Evolutionary conservation across 1,284 basidiomycete genomes (phyloP).

Genomic region (Leccinum pachyderme): DNA sequence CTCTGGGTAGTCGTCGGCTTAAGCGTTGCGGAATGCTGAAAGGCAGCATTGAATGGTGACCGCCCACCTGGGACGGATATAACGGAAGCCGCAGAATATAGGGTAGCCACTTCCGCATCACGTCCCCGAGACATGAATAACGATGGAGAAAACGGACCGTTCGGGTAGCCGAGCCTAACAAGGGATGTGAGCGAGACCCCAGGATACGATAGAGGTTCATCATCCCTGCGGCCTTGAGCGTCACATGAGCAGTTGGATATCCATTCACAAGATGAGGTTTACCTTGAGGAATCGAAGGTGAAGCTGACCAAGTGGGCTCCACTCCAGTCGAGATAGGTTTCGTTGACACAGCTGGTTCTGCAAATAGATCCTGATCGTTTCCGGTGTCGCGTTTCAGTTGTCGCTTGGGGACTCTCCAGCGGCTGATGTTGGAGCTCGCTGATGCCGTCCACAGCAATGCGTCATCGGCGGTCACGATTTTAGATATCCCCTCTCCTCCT

Average conservation of each 20-base stretch:
- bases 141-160: conserved; percentile 61
- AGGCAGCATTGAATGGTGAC: conserved; percentile 36
- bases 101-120: conserved; percentile 78
- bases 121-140: conserved; percentile 38
- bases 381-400: conserved; percentile 10
- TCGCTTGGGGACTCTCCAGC: conserved; percentile 59
- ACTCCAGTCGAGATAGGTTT: conserved; percentile 22
- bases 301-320: conserved; percentile 16
- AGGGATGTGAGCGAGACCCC: conserved; percentile 76
- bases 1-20: conserved; percentile 35
- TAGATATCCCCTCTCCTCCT: conserved; percentile 71
- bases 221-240: conserved; percentile 21
- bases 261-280: neutral
- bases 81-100: conserved; percentile 81
- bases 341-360: conserved; percentile 16
- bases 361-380: conserved; percentile 13
- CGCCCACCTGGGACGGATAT: conserved; percentile 58
- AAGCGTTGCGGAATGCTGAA: conserved; percentile 38
- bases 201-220: conserved; percentile 27
- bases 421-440: conserved; percentile 73
- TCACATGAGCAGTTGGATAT: conserved; percentile 12
- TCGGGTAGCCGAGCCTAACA: conserved; percentile 74
- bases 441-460: conserved; percentile 90
- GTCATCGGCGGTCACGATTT: conserved; percentile 84
- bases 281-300: conserved; percentile 24